Evolutionary conservation across 257 asterid species (phyloP), one percentile per base, ranked within the genome.

Genomic region (Solanum tarijense): DNA sequence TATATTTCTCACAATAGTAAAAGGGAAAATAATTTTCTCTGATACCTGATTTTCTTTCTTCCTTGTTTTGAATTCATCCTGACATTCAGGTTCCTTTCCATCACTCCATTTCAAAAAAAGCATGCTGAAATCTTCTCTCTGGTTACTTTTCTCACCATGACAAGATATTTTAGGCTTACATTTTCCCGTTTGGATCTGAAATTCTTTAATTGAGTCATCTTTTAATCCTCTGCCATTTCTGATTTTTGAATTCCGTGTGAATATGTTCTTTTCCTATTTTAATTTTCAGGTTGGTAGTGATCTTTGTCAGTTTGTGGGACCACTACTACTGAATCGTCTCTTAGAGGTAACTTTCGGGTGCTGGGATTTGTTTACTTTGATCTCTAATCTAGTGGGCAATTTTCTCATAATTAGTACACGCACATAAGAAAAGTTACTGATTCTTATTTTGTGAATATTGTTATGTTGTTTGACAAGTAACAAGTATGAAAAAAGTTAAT

Each of bases 281-380:
- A 86, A 79, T 87, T 88, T 87, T 90, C 91, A 94, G 99, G 94
- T 96, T 89, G 96, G 95, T 38, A 93, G 90, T 86, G 99, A 96
- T 91, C 95, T 96, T 87, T 93, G 98, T 83, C 98, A 95, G 94
- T 96, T 96, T 86, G 91, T 93, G 36, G 99, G 98, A 85, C 99
- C 98, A 36, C 91, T 96, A 88, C 84, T 96, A 85, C 91, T 95
- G 78, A 96, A 91, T 92, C 94, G 87, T 91, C 97, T 96, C 72
- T 87, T 95, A 89, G 92, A 94, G 98, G 99, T 94, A 90, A 86
- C 39, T 8, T 81, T 46, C 46, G 85, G 29, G 29, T 81, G 41
- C 52, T 81, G 27, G 85, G 39, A 21, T 46, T 81, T 81, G 85
- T 29, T 81, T 43, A 12, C 41, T 32, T 20, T 36, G 69, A 52